Conservation (phyloP, 805 yeast genomes). For the Wickerhamiella galacta region DNA sequence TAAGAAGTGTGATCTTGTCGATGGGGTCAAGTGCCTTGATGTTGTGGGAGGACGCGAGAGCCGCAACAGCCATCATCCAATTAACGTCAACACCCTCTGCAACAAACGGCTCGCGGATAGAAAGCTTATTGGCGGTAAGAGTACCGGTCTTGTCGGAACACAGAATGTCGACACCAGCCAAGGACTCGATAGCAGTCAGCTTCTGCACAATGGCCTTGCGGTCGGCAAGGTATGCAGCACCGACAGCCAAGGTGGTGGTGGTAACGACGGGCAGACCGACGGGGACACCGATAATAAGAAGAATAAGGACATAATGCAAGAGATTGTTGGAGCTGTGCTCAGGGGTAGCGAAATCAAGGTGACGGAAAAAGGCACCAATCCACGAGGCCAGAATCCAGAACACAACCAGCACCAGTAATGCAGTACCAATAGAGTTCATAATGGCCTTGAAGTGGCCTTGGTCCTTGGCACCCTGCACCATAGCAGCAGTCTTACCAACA, state of each 20-base stretch:
- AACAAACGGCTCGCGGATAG: slow-evolving; percentile 93
- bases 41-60: slow-evolving; percentile 96
- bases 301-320: slow-evolving; percentile 84
- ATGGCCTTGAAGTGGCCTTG: slow-evolving; percentile 98
- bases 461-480: slow-evolving; percentile 88
- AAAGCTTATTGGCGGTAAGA: slow-evolving; percentile 86
- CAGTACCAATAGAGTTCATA: slow-evolving; percentile 92
- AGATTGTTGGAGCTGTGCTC: slow-evolving; percentile 28
- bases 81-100: slow-evolving; percentile 95
- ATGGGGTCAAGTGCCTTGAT: slow-evolving; percentile 95
- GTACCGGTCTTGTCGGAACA: slow-evolving; percentile 98
- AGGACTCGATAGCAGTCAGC: slow-evolving; percentile 87
- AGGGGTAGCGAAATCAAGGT: slow-evolving; percentile 63
- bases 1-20: slow-evolving; percentile 89
- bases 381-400: slow-evolving; percentile 73
- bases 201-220: slow-evolving; percentile 94
- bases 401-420: slow-evolving; percentile 74
- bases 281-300: slow-evolving; percentile 95
- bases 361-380: slow-evolving; percentile 92
- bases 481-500: slow-evolving; percentile 95
- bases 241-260: slow-evolving; percentile 97
- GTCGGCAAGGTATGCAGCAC: slow-evolving; percentile 96
- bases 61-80: slow-evolving; percentile 93
- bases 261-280: slow-evolving; percentile 98
- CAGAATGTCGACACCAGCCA: slow-evolving; percentile 93